Conservation (phyloP, 164 flowering plant genomes). For the Vitis vinifera region ASM3070453v1 NC_081806.1:10437501-10438000, state of each 20-base stretch:
- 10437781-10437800: conserved; percentile 89
- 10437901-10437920: conserved; percentile 86
- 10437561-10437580: conserved; percentile 90
- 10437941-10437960: conserved; percentile 56
- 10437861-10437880: conserved; percentile 95
- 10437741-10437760: conserved; percentile 76
- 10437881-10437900: conserved; percentile 86
- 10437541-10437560: conserved; percentile 74
- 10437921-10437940: conserved; percentile 38
- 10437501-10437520: conserved; percentile 40
- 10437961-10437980: conserved; percentile 27
- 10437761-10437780: conserved; percentile 92
- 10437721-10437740: conserved; percentile 91
- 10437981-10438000: conserved; percentile 17
- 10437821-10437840: conserved; percentile 91
- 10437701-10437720: conserved; percentile 93
- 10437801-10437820: conserved; percentile 88
- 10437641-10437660: conserved; percentile 92
- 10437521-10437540: conserved; percentile 86
- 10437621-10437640: conserved; percentile 88
- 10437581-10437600: conserved; percentile 98
- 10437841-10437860: conserved; percentile 93
- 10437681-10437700: conserved; percentile 73
- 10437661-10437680: conserved; percentile 90
- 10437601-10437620: conserved; percentile 91